Evolutionary conservation across 1,284 basidiomycete species (phyloP), one percentile per base, ranked within the genome.

Genomic region (Papiliotrema nemorosa): DNA sequence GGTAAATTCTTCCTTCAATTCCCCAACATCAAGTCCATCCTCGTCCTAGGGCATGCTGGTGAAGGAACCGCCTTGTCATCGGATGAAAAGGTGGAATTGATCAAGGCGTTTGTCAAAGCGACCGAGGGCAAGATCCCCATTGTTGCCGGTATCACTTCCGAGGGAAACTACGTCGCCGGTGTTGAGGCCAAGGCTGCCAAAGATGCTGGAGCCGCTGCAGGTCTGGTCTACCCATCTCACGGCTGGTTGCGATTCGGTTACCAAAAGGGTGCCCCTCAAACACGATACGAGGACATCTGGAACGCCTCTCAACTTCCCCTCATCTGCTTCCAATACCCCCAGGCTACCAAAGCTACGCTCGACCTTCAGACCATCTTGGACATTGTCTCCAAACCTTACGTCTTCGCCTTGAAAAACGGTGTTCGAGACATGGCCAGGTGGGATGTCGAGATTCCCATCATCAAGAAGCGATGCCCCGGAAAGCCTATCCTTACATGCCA

Each of bases 171-270:
- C 26, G 40, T 55, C 40, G 53, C 53, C 21, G 53, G 49, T 20
- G 43, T 50, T 26, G 53, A 55, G 29, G 53, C 53, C 18, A 55
- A 55, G 31, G 49, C 49, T 7, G 53, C 53, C 44, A 55, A 55
- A 31, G 53, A 50, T 2, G 53, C 53, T n/a, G 53, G 53, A 6
- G 53, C 53, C 20, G 29, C 44, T 3, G 53, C 53, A 6, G 53
- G 49, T 24, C 45, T 55, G 7, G 31, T 51, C 35, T 55, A 55
- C 39, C 53, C 53, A 5, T 47, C 40, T 18, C 53, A 55, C 44
- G 53, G 53, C 18, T 55, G 53, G 53, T 29, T 55, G 9, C 44
- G 53, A 5, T 55, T 55, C 45, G 53, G 53, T n/a, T 55, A 55
- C 49, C 53, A 55, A 34, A 46, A 55, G 33, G 53, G 53, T 18